Evolutionary conservation across 2,329 filamentous ascomycete genomes (phyloP).

Genomic region (Colletotrichum coccodes): DNA sequence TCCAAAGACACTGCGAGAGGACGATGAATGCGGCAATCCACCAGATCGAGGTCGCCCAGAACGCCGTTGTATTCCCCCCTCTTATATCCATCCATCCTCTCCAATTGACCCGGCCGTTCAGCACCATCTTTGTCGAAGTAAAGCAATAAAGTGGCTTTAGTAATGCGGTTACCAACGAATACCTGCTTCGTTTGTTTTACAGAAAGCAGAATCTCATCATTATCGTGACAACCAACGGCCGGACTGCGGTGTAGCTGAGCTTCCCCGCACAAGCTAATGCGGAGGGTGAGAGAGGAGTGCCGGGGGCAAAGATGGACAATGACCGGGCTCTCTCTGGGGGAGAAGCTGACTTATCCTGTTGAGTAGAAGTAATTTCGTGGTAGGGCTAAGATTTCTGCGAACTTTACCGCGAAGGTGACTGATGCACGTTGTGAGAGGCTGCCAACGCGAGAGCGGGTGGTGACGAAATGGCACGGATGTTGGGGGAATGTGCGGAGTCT

Average conservation of each 20-base stretch:
- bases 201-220: background rate
- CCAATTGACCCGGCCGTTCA: background rate
- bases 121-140: background rate
- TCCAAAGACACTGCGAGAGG: slow-evolving; percentile 14
- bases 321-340: background rate
- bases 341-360: background rate
- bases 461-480: slow-evolving; percentile 21
- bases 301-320: background rate
- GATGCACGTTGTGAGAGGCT: background rate
- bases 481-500: slow-evolving; percentile 25
- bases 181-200: background rate
- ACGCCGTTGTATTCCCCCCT: background rate
- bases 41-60: slow-evolving; percentile 1
- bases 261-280: slow-evolving; percentile 23
- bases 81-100: slow-evolving; percentile 2
- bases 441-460: background rate
- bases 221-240: background rate
- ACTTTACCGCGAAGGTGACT: slow-evolving; percentile 2
- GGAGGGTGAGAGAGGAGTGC: background rate
- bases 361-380: background rate
- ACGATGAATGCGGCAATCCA: slow-evolving; percentile 23
- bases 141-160: background rate
- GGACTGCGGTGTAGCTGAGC: slow-evolving; percentile 17
- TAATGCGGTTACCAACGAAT: background rate
- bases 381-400: background rate